Evolutionary conservation across 1,284 basidiomycete genomes (phyloP), one percentile per base, ranked within the genome.

Genomic region (Cryptococcus neoformans): DNA sequence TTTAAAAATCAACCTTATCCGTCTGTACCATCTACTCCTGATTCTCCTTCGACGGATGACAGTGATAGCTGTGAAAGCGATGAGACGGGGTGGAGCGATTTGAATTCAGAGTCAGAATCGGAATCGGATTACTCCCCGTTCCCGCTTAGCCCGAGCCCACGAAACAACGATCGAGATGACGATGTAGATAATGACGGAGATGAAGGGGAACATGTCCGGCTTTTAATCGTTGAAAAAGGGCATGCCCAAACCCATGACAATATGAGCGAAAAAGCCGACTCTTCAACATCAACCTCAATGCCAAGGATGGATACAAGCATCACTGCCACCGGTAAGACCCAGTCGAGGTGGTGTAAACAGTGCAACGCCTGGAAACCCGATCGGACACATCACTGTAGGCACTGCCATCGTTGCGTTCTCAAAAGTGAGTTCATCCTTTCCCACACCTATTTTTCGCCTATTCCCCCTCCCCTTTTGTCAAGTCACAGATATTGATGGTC

Each of bases 371-470:
- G 73, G 72, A 92, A 90, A 75, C 89, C 90, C 3, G 90, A 92
- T 68, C 80, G 91, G 54, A 80, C 88, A 7, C 91, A 93, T 72
- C 91, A 94, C 69, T 92, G 89, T 71, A 83, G 83, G 3, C 76
- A 82, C 41, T 93, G 91, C 71, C 82, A 84, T 44, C 81, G 86
- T 44, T 93, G 91, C 73, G 85, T 90, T 7, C 78, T 93, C 46
- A 92, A 91, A 78, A 76, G 89, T 92, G 85, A 87, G 90, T 88
- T 6, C 10, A 4, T 7, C 28, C 4, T 53, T 28, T 28, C 28
- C 28, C 28, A 28, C 21, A 21, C 21, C 21, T 21, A 21, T 21
- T 21, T 21, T 21, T 21, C 21, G 21, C 21, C 21, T 21, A 21
- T 21, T 21, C 21, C 21, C 21, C 21, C 49, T 39, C 8, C 9